Base-by-base conservation (phyloP, 164 flowering plant species). In the Santalum album region DNA sequence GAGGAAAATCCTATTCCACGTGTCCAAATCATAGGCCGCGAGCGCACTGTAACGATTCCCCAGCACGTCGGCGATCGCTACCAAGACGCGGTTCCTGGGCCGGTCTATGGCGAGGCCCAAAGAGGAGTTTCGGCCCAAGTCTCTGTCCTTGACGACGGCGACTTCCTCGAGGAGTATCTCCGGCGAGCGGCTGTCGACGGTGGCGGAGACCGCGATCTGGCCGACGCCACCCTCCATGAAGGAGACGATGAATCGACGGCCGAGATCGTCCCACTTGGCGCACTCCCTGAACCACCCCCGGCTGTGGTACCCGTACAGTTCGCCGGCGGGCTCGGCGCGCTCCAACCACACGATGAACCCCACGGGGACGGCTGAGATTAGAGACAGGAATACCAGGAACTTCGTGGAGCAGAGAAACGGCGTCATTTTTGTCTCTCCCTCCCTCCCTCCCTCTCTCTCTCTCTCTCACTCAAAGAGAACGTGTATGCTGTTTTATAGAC, bases 11-110 rank as follows among this genome's bases (percentile, higher is more conserved):
- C 90, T 79, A 2, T 74, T 32, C 94, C 95, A 88, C 21, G 81
- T 65, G 53, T 68, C 62, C 70, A 86, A 43, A 77, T 88, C 94
- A 35, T 88, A 92, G 18, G 95, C 92, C 7, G 90, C 86, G 21
- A 92, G 59, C 0, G 80, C 94, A 53, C 82, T 60, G 65, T 73
- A 88, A 18, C 70, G 65, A 36, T 74, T 71, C 10, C 89, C 72
- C 0, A 68, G 12, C 18, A 75, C 54, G 53, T 92, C 95, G 24
- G 81, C 79, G 26, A 62, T 49, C 5, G 58, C 89, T 20, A 92
- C 85, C 6, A 91, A 56, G 2, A 86, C 59, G 7, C 96, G 80
- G 15, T 86, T 84, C 55, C 95, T 73, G 1, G 76, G 69, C 45
- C 65, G 67, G 62, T 90, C 97, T 11, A 90, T 43, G 26, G 55